Conservation (phyloP, 2,329 filamentous ascomycete genomes). For the Talaromyces piceae region DNA sequence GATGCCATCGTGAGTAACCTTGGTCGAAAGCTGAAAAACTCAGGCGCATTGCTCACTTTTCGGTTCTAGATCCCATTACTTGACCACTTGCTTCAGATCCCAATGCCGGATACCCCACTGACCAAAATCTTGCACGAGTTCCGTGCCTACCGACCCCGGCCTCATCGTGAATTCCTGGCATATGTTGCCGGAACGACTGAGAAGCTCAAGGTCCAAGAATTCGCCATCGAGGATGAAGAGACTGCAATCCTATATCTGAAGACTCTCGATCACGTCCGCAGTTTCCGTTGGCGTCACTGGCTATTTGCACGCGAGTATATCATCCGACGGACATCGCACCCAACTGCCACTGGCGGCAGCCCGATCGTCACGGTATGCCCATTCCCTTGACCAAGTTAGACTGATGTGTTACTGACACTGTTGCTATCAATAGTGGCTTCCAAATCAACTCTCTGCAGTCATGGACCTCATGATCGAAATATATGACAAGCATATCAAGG, state of each 20-base stretch:
- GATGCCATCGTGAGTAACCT: slow-evolving; percentile 64
- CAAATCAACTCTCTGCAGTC: slow-evolving; percentile 42
- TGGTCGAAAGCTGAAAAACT: background rate
- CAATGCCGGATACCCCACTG: slow-evolving; percentile 82
- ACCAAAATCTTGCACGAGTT: slow-evolving; percentile 86
- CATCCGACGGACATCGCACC: slow-evolving; percentile 38
- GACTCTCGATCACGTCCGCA: slow-evolving; percentile 40
- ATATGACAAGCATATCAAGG: slow-evolving; percentile 33
- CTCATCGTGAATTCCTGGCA: slow-evolving; percentile 77
- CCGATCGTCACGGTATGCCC: slow-evolving; percentile 40
- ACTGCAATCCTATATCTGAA: slow-evolving; percentile 39
- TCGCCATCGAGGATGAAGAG: slow-evolving; percentile 29
- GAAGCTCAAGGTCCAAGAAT: slow-evolving; percentile 38
- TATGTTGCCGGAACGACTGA: slow-evolving; percentile 54
- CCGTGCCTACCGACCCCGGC: slow-evolving; percentile 77
- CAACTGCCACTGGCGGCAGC: slow-evolving; percentile 43
- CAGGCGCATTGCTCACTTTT: background rate
- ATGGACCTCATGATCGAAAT: slow-evolving; percentile 43
- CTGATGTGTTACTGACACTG: background rate
- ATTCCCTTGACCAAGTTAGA: no score
- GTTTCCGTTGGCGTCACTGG: slow-evolving; percentile 45
- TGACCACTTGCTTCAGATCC: slow-evolving; percentile 77
- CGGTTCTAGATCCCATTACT: slow-evolving; percentile 62
- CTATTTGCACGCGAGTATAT: slow-evolving; percentile 44
- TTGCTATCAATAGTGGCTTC: slow-evolving; percentile 32